These are phyloP conservation scores for Syncephalastrum contaminatum DNA, from an alignment of 371 early-diverging fungal genomes.

Conservation along the genomic window DNA sequence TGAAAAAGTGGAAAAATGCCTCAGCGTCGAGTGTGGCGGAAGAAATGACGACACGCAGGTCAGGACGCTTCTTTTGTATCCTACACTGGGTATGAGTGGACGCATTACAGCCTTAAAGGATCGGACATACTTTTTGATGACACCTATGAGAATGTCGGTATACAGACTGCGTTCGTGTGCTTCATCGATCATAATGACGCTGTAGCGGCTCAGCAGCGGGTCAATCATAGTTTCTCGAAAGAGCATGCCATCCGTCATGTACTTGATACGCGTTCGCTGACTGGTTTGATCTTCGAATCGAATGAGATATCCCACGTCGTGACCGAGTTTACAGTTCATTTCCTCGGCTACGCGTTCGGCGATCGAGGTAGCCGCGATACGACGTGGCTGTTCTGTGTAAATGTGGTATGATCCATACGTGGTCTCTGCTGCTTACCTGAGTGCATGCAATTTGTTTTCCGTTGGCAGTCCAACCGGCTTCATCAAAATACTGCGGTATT, in stretches of 20 bases:
- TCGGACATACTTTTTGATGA: slow-evolving; percentile 64
- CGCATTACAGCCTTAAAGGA: too few species aligned
- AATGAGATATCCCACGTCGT: slow-evolving; percentile 59
- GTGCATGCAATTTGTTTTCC: slow-evolving; percentile 79
- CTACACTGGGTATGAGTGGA: slow-evolving; percentile 19
- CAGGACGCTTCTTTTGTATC: slow-evolving; percentile 63
- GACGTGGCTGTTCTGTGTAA: slow-evolving; percentile 67
- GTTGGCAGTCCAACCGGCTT: slow-evolving; percentile 62
- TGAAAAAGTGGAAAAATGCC: slow-evolving; percentile 64
- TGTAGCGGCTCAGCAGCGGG: slow-evolving; percentile 74
- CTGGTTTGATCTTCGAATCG: slow-evolving; percentile 75
- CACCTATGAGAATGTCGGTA: slow-evolving; percentile 84
- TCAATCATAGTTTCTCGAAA: slow-evolving; percentile 78
- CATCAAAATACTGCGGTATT: slow-evolving; percentile 79
- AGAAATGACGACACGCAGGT: slow-evolving; percentile 70
- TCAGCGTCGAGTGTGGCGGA: slow-evolving; percentile 79
- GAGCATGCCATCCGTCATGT: slow-evolving; percentile 92
- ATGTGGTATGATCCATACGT: too few species aligned
- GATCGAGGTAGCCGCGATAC: slow-evolving; percentile 97
- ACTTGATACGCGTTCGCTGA: slow-evolving; percentile 73
- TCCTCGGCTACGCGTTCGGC: slow-evolving; percentile 95
- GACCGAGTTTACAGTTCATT: slow-evolving; percentile 79
- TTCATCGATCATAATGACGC: slow-evolving; percentile 91
- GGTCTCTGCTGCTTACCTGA: too few species aligned
- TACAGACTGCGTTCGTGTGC: slow-evolving; percentile 90